Evolutionary conservation across 1,284 basidiomycete genomes (phyloP).

Genomic region (Macrocystidia cucumis): DNA sequence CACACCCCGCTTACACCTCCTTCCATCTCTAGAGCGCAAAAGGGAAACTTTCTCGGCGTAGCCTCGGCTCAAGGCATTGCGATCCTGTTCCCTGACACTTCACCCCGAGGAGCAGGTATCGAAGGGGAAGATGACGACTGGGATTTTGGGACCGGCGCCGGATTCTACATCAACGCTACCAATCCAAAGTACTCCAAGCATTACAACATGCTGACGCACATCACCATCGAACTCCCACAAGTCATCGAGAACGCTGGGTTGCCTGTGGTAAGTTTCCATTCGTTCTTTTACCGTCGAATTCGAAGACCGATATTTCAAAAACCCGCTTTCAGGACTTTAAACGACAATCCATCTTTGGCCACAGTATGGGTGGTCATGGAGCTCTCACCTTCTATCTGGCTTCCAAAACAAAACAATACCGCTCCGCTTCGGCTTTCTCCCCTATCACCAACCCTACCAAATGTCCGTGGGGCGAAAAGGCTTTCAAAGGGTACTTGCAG

Average conservation of each 20-base stretch:
- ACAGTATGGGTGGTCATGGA: constrained; percentile 92
- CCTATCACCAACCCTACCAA: constrained; percentile 88
- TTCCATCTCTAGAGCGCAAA: constrained; percentile 59
- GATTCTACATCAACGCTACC: constrained; percentile 91
- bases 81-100: constrained; percentile 94
- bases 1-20: constrained; percentile 5
- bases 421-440: constrained; percentile 90
- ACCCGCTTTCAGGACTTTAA: constrained; percentile 65
- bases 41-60: constrained; percentile 77
- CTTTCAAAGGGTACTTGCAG: constrained; percentile 84
- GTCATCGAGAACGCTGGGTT: constrained; percentile 65
- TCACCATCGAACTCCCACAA: constrained; percentile 77
- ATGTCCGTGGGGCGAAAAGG: constrained; percentile 90
- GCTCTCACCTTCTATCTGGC: constrained; percentile 89
- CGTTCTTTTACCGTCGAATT: not conserved
- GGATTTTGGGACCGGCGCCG: constrained; percentile 93
- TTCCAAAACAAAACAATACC: constrained; percentile 63
- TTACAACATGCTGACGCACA: constrained; percentile 88
- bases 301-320: too few species aligned
- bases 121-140: constrained; percentile 84
- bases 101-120: constrained; percentile 87
- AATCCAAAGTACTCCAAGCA: constrained; percentile 71
- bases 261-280: constrained; percentile 43
- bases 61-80: constrained; percentile 84
- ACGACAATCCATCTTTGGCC: constrained; percentile 78